Conservation (phyloP, 1,284 basidiomycete genomes). For the Schizopora paradoxa region DNA sequence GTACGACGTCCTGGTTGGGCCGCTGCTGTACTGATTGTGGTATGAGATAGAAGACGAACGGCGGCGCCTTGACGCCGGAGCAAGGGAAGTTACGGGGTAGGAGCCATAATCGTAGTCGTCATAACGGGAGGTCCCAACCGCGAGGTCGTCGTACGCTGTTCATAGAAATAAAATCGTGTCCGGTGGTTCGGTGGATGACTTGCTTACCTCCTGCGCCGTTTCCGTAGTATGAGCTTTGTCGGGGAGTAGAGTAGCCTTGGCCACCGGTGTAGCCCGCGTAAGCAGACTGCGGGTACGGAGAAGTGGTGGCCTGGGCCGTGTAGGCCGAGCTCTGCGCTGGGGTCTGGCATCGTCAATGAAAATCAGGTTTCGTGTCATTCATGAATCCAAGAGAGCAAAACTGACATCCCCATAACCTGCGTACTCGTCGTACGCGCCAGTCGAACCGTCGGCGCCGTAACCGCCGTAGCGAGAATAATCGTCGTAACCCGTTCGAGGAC, state of each 20-base stretch:
- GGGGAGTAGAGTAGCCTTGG: conserved; percentile 7
- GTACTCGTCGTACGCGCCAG: conserved; percentile 13
- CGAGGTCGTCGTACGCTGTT: conserved; percentile 46
- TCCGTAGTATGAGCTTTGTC: conserved; percentile 14
- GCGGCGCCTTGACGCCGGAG: conserved; percentile 36
- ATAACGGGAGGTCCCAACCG: conserved; percentile 21
- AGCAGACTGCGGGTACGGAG: not conserved
- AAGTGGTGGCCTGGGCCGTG: conserved; percentile 1
- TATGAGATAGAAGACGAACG: conserved; percentile 53
- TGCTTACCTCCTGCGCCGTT: not conserved
- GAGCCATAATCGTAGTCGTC: conserved; percentile 12
- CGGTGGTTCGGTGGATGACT: not conserved
- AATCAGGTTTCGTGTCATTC: not conserved
- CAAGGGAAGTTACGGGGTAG: conserved; percentile 10
- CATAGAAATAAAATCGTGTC: not conserved
- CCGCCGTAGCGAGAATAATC: conserved; percentile 16
- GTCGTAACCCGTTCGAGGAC: conserved; percentile 13
- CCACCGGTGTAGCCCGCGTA: too few relatives aligned
- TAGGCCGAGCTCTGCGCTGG: conserved; percentile 7
- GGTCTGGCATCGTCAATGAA: not conserved
- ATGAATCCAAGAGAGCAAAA: not conserved
- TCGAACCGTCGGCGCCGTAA: conserved; percentile 13
- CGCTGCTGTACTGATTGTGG: conserved; percentile 30
- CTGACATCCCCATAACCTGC: conserved; percentile 14
- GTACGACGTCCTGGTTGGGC: conserved; percentile 27